Evolutionary conservation across 192 early-diverging fungal genomes (phyloP), one percentile per base, ranked within the genome.

Genomic region (Coemansia sp.): DNA sequence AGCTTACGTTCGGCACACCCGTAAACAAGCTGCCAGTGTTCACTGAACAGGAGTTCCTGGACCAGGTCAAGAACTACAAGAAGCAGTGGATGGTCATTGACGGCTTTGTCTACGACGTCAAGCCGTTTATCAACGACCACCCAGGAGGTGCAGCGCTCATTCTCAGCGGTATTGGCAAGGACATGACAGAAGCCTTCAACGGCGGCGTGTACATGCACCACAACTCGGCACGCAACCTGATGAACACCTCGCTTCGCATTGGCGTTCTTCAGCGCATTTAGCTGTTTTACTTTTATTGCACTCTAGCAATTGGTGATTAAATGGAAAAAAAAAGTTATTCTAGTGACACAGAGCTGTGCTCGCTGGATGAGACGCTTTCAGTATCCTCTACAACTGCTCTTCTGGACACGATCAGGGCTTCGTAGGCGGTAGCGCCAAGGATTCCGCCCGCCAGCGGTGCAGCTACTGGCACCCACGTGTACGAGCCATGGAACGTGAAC

Each of bases 121-220:
- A 76, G 40, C 56, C 83, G 20, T 97, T 97, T 77, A 83, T 90
- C 48, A 80, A 89, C 49, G 84, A 92, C 40, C 94, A 97, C 64
- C 94, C 94, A 10, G 94, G 94, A 56, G 94, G 93, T 55, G 64
- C 70, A 36, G 82, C 81, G 15, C 85, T 88, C 58, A 72, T 95
- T 57, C 76, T 80, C 20, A 71, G 79, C 51, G 83, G 75, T 23
- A 77, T 94, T 30, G 94, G 94, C 56, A 88, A 89, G 66, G 91
- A 97, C 61, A 84, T 87, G 62, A 93, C 93, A 7, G 80, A 75
- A 11, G 79, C 88, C 2, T 95, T 95, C 79, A 90, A 95, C 55
- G 93, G 94, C 16, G 91, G 88, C 46, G 81, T 95, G 12, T 94
- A 97, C 70, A 78, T 88, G 62, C 94, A 97, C 66, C 83, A 86